Evolutionary conservation across 2,329 filamentous ascomycete genomes (phyloP).

Genomic region (Fusarium aywerte): DNA sequence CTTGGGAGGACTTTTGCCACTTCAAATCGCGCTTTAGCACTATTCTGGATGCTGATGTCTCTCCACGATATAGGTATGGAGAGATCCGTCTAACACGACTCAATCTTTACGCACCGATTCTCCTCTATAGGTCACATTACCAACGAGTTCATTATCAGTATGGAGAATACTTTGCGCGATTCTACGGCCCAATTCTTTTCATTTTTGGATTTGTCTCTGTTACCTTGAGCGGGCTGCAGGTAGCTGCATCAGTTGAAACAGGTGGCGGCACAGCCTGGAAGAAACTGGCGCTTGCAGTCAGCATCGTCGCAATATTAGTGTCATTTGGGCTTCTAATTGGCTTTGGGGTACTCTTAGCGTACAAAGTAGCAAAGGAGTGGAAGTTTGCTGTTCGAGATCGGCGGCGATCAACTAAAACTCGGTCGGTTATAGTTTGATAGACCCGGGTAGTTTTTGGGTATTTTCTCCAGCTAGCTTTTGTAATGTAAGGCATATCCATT

Average conservation of each 20-base stretch:
- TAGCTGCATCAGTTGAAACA: constrained; percentile 1
- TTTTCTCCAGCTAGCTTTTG: no score
- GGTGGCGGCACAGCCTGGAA: not conserved
- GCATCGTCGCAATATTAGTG: not conserved
- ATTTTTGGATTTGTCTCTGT: not conserved
- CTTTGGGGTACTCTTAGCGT: not conserved
- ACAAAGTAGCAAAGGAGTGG: not conserved
- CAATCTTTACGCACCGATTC: not conserved
- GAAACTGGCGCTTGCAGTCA: not conserved
- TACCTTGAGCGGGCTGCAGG: not conserved
- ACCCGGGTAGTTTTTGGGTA: no score
- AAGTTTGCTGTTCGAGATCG: not conserved
- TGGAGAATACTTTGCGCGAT: not conserved
- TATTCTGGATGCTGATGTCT: not conserved
- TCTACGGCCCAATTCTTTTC: constrained; percentile 2
- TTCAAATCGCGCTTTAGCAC: not conserved
- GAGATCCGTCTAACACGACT: constrained; percentile 1
- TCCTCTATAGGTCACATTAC: not conserved
- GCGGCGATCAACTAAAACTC: not conserved
- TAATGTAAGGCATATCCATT: no score
- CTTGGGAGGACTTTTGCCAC: not conserved
- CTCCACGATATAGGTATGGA: not conserved
- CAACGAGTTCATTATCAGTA: not conserved
- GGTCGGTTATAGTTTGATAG: not conserved
- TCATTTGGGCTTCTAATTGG: constrained; percentile 1